These are phyloP conservation scores for Monosporozyma yasuniensis DNA, from an alignment of 805 yeast genomes.

Conservation along the genomic window DNA sequence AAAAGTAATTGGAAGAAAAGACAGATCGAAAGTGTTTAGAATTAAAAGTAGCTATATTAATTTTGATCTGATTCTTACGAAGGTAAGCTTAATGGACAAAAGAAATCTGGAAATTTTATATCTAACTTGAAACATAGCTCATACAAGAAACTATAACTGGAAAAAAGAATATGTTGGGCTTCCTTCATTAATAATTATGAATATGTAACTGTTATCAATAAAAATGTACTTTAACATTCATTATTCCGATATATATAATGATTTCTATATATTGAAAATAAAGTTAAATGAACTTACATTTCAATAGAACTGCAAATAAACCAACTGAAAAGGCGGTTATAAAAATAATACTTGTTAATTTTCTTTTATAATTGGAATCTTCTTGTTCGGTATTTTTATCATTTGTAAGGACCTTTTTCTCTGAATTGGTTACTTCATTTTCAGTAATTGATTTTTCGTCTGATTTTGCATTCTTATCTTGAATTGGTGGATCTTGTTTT, in stretches of 20 bases:
- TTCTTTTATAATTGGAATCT: not conserved
- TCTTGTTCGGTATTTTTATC: not conserved
- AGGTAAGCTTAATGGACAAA: no score
- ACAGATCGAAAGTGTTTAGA: no score
- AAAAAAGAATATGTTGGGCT: no score
- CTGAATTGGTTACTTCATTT: not conserved
- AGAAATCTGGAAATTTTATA: no score
- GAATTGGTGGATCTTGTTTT: not conserved
- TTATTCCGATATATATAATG: not conserved
- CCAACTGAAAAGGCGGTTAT: slow-evolving; percentile 9
- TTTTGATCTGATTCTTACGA: no score
- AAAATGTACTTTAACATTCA: not conserved
- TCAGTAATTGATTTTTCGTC: not conserved
- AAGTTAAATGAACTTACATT: slow-evolving; percentile 1
- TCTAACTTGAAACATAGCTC: no score
- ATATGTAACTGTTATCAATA: no score
- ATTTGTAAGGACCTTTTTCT: not conserved
- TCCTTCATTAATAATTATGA: no score
- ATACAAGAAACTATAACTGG: no score
- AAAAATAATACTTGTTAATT: not conserved
- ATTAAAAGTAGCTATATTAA: no score
- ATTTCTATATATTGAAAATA: not conserved
- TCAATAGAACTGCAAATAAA: slow-evolving; percentile 5
- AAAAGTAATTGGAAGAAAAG: no score
- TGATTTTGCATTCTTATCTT: not conserved